Percentiles rank a stretch among this genome's conserved stretches.
phyloP scores from a whole-genome alignment of 768 basidiomycete species.

The Termitomyces sp. region DNA sequence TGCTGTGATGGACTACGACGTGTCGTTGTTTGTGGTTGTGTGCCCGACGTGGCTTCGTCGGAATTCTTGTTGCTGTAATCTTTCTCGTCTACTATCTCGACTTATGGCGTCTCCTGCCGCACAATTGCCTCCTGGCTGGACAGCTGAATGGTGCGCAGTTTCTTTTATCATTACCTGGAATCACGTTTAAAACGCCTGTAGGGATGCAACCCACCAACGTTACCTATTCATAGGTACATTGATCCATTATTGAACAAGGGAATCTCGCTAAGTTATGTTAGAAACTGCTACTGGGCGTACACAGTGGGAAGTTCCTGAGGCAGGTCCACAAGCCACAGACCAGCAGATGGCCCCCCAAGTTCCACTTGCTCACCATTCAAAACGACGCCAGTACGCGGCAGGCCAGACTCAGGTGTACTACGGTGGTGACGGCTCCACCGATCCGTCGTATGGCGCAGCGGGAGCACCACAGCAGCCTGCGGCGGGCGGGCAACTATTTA shows the following conservation, averaged over 20 bases:
- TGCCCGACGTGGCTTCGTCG: constrained; percentile 23
- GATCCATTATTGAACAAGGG: constrained; percentile 3
- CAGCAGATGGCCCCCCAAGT: constrained; percentile 39
- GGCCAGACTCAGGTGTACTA: constrained; percentile 93
- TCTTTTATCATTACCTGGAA: background rate
- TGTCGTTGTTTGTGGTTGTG: constrained; percentile 22
- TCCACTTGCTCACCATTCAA: constrained; percentile 41
- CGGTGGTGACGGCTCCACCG: constrained; percentile 40
- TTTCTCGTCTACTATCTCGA: constrained; percentile 20
- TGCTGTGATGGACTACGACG: constrained; percentile 8
- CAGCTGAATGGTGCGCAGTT: constrained; percentile 75
- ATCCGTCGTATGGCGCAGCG: constrained; percentile 34
- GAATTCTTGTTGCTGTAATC: constrained; percentile 10
- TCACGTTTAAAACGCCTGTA: constrained; percentile 27
- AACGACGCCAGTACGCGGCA: constrained; percentile 91
- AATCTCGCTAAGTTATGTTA: constrained; percentile 29
- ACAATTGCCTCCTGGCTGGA: constrained; percentile 89
- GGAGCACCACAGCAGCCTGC: constrained; percentile 33
- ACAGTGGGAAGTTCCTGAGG: constrained; percentile 72
- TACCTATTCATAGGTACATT: constrained; percentile 86
- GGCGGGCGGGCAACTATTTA: constrained; percentile 64
- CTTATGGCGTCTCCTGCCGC: constrained; percentile 46
- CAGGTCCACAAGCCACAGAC: constrained; percentile 27
- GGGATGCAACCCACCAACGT: constrained; percentile 77
- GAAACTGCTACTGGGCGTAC: constrained; percentile 79